A percentile compares a stretch with the other conserved stretches of the same genome.
These are phyloP conservation scores for Botryotinia calthae DNA, from an alignment of 2,329 filamentous ascomycete genomes.

Conservation along the genomic window DNA sequence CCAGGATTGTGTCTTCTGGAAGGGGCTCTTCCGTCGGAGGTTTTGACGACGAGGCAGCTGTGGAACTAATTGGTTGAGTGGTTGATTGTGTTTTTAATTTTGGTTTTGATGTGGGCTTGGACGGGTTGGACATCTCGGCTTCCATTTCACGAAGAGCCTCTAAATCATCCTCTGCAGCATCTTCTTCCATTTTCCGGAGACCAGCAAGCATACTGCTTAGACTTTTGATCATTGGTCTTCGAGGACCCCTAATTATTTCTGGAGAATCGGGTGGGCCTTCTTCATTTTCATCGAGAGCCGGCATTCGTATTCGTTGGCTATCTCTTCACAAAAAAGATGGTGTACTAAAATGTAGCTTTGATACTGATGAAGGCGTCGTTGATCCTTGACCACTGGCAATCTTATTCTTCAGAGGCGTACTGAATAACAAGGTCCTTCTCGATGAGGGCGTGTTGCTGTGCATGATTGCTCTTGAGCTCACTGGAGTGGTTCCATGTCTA, in stretches of 20 bases:
- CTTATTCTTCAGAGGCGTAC: slow-evolving; percentile 59
- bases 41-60: neutral
- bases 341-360: slow-evolving; percentile 62
- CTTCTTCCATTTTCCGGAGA: slow-evolving; percentile 67
- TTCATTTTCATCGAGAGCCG: slow-evolving; percentile 56
- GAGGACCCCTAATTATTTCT: slow-evolving; percentile 49
- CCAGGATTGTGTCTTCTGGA: slow-evolving; percentile 42
- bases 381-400: slow-evolving; percentile 41
- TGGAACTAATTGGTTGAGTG: slow-evolving; percentile 25
- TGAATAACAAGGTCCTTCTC: slow-evolving; percentile 62
- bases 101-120: slow-evolving; percentile 15
- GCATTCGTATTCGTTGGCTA: slow-evolving; percentile 44
- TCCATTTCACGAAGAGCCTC: slow-evolving; percentile 74
- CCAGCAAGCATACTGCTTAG: slow-evolving; percentile 72
- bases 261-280: slow-evolving; percentile 50
- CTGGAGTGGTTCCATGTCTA: neutral
- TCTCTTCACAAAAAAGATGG: slow-evolving; percentile 66
- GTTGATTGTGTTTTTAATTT: slow-evolving; percentile 27
- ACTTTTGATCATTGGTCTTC: slow-evolving; percentile 63
- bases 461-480: slow-evolving; percentile 20
- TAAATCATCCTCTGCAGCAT: slow-evolving; percentile 68
- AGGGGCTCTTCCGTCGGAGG: slow-evolving; percentile 15
- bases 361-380: slow-evolving; percentile 51
- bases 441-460: slow-evolving; percentile 46
- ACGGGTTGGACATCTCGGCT: slow-evolving; percentile 39